Evolutionary conservation across 345 rosid genomes (phyloP).

Genomic region (Syzygium jambos): DNA sequence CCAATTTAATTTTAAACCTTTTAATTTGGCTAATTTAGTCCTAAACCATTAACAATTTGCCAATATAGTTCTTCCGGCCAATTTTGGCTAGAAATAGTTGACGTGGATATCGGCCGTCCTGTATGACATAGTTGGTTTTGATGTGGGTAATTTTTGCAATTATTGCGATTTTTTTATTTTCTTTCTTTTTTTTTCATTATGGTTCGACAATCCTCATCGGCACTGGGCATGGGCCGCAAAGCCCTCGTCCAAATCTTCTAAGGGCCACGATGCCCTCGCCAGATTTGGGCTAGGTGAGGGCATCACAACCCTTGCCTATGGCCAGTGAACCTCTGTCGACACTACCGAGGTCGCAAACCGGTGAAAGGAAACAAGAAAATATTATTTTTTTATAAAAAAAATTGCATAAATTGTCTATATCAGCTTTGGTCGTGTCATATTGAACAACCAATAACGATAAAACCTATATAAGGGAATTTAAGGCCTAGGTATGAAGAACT

Average conservation of each 20-base stretch:
- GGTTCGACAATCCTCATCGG: background rate
- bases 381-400: background rate
- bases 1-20: background rate
- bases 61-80: background rate
- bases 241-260: background rate
- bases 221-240: background rate
- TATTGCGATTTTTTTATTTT: background rate
- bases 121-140: too few species aligned
- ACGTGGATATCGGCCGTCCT: rapidly evolving
- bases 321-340: rapidly evolving
- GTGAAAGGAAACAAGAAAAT: background rate
- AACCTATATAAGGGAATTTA: background rate
- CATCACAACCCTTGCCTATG: background rate
- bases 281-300: background rate
- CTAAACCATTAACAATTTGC: background rate
- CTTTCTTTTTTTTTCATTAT: background rate
- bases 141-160: too few species aligned
- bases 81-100: background rate
- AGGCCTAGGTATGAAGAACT: background rate
- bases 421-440: too few species aligned
- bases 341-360: too few species aligned
- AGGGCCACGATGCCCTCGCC: background rate
- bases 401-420: background rate
- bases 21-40: background rate
- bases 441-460: background rate